Percentiles rank a stretch among this genome's conserved stretches.
Conservation (phyloP, 495 filamentous ascomycete species). For the Penicillium pulvis region DNA sequence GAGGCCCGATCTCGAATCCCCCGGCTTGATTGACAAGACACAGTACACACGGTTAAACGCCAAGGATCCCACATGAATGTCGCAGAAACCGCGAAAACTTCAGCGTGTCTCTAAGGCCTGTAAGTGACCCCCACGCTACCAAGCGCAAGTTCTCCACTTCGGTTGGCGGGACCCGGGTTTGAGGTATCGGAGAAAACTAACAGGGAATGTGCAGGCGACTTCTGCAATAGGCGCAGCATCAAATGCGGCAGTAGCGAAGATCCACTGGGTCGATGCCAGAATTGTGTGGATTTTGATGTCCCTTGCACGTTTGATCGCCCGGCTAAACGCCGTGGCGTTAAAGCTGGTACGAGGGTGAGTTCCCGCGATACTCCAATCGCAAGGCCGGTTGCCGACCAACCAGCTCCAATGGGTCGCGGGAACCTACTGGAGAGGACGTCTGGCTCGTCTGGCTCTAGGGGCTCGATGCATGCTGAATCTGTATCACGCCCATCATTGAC, state of each 20-base stretch:
- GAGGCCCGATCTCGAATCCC: neutral
- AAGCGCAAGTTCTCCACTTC: conserved; percentile 20
- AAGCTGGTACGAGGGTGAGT: conserved; percentile 24
- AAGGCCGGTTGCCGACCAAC: conserved; percentile 6
- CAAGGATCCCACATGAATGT: conserved; percentile 26
- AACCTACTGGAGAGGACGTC: conserved; percentile 17
- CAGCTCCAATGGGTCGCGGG: neutral
- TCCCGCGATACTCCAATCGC: conserved; percentile 14
- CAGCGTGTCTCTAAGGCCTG: conserved; percentile 38
- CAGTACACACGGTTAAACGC: neutral
- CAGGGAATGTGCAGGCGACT: conserved; percentile 26
- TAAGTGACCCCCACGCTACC: conserved; percentile 15
- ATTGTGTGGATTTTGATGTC: conserved; percentile 67
- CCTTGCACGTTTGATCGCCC: conserved; percentile 73
- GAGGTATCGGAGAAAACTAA: neutral
- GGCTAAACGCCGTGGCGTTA: conserved; percentile 65
- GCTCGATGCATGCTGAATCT: conserved; percentile 21
- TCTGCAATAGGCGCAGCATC: conserved; percentile 37
- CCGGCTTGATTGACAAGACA: neutral
- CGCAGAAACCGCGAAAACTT: conserved; percentile 36
- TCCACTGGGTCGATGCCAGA: conserved; percentile 31
- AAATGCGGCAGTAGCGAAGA: conserved; percentile 30
- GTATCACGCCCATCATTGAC: conserved; percentile 18
- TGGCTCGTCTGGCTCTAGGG: conserved; percentile 24
- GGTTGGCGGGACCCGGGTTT: conserved; percentile 2